Conservation (phyloP, 768 basidiomycete genomes). For the Rhizopogon vinicolor region DNA sequence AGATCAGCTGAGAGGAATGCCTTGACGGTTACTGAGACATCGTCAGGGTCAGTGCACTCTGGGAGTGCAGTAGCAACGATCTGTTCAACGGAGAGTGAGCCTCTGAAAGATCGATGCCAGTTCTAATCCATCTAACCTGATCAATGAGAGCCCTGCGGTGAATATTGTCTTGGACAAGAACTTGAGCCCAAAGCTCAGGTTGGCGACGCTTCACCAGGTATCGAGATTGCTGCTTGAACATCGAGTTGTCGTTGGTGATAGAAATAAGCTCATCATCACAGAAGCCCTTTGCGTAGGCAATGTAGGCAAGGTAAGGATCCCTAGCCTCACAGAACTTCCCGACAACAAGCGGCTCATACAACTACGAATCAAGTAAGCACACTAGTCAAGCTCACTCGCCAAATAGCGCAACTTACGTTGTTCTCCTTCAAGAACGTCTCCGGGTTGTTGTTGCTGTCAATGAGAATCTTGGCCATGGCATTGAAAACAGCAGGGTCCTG, state of each 20-base stretch:
- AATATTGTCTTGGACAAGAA: constrained; percentile 83
- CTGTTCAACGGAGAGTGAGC: constrained; percentile 31
- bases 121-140: constrained; percentile 47
- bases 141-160: constrained; percentile 94
- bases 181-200: constrained; percentile 94
- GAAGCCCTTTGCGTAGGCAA: constrained; percentile 98
- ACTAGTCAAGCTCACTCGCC: neutral
- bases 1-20: constrained; percentile 97
- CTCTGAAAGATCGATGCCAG: neutral
- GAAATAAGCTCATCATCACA: constrained; percentile 96
- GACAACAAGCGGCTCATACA: constrained; percentile 95
- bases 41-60: constrained; percentile 96
- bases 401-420: constrained; percentile 56
- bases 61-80: constrained; percentile 94
- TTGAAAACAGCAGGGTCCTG: constrained; percentile 95
- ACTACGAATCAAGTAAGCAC: constrained; percentile 35
- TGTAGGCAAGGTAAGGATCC: constrained; percentile 97
- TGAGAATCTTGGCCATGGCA: constrained; percentile 96
- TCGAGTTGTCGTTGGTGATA: constrained; percentile 98
- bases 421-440: constrained; percentile 98
- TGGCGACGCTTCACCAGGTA: constrained; percentile 96
- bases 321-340: constrained; percentile 99
- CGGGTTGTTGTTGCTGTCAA: constrained; percentile 98
- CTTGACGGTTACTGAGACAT: constrained; percentile 98
- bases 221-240: constrained; percentile 99